Base-by-base conservation (phyloP, 805 yeast genomes). In the Saturnispora mendoncae region DNA sequence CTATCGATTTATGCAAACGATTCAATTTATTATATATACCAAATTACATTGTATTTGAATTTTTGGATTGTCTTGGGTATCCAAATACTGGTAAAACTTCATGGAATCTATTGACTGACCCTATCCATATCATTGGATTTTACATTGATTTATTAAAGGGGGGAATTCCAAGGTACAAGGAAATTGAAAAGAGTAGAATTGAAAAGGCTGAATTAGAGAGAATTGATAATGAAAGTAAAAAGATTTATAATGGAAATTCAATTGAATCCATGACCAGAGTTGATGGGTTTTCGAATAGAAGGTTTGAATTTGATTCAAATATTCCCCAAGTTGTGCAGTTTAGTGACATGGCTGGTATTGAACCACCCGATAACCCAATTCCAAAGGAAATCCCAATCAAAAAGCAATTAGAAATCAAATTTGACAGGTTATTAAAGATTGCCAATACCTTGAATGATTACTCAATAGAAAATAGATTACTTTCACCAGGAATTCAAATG, bases 321-420 rank as follows among this genome's bases (percentile, higher is more conserved):
- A 42, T 56, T 15, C 55, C 54, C 0, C 61, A 59, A 38, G 51
- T 58, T 4, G 35, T 55, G 9, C 58, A 56, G 28, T 36, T 41
- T 6, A 53, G 61, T 4, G 33, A 37, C n/a, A 52, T 59, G 62
- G 52, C 49, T 17, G 46, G 38, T 18, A 36, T 58, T 8, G 61
- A 58, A 12, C 29, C 46, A 12, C 44, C 49, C 6, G 25, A 29
- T 6, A 47, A 49, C 14, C 50, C 50, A 18, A 32, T 32, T 9
- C 35, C 4, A 8, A 32, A 13, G 14, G 25, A 13, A 6, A 21
- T 46, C 7, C 12, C 32, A n/a, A n/a, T 21, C 4, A 25, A 33
- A 5, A 32, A 26, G 4, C 40, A 44, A 15, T 21, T 38, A 14
- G 17, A 32, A 9, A 27, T 8, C 18, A 43, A 44, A 24, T 8